phyloP scores from a whole-genome alignment of 2,329 filamentous ascomycete genomes.

The Diaporthe humulicola region DNA sequence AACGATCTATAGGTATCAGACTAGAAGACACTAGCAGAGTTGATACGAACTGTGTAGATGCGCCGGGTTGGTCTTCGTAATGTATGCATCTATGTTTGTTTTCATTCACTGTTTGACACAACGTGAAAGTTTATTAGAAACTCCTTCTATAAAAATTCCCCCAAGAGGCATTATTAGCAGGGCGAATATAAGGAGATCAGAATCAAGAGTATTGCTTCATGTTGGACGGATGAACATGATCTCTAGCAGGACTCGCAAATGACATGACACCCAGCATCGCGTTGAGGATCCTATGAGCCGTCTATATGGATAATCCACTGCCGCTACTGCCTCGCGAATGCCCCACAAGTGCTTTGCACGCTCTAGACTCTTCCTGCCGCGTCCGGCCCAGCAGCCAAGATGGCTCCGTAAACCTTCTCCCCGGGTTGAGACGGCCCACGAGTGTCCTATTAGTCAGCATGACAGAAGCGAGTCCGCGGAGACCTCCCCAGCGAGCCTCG shows the following conservation, averaged over 20 bases:
- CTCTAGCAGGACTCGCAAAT: constrained; percentile 13
- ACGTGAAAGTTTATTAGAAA: too few relatives aligned
- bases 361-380: constrained; percentile 12
- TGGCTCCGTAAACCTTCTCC: neutral
- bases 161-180: too few relatives aligned
- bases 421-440: neutral
- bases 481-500: constrained; percentile 4
- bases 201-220: neutral
- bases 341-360: neutral
- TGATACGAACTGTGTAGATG: neutral
- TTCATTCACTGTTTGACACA: neutral
- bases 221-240: too few relatives aligned
- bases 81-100: neutral
- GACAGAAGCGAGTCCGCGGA: neutral
- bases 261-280: too few relatives aligned
- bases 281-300: too few relatives aligned
- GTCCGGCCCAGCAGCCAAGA: constrained; percentile 30
- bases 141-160: neutral
- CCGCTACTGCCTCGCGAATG: too few relatives aligned
- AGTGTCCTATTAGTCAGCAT: neutral
- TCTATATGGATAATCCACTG: too few relatives aligned
- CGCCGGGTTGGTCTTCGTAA: too few relatives aligned
- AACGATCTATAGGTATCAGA: neutral
- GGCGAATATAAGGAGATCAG: neutral
- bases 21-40: neutral